phyloP scores from a whole-genome alignment of 139 green algal species.

The Tetradesmus lagerheimii region DNA sequence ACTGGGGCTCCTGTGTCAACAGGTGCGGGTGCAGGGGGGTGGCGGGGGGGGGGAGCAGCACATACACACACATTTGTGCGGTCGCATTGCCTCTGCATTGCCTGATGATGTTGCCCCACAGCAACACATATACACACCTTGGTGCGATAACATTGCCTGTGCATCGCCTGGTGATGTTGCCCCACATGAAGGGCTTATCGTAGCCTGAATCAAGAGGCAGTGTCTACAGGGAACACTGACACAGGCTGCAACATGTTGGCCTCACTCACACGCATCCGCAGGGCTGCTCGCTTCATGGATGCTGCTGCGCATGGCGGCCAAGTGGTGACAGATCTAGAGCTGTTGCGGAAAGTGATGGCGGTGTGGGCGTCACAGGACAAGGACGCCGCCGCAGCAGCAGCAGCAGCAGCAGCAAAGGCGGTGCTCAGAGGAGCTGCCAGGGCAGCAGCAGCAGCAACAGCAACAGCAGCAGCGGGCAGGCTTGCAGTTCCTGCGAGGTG shows the following conservation, averaged over 20 bases:
- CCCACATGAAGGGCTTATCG: no score
- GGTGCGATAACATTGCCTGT: no score
- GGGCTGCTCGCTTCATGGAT: slow-evolving; percentile 30
- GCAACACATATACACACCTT: no score
- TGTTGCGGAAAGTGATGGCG: background rate
- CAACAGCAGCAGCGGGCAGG: background rate
- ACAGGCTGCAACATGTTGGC: no score
- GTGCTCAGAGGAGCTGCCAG: background rate
- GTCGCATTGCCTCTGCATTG: no score
- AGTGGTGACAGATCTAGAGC: slow-evolving; percentile 5
- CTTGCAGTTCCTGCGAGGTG: background rate
- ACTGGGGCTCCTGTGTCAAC: slow-evolving; percentile 55
- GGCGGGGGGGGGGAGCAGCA: no score
- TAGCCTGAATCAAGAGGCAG: no score
- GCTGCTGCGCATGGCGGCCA: slow-evolving; percentile 37
- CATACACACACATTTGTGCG: no score
- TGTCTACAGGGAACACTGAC: no score
- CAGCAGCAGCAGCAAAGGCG: background rate
- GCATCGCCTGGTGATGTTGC: no score
- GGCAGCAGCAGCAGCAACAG: background rate
- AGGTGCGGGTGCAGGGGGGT: slow-evolving; percentile 26
- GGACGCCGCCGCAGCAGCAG: background rate
- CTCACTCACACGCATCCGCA: background rate
- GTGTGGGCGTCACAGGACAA: background rate
- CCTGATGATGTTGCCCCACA: no score